phyloP scores from a whole-genome alignment of 2,329 filamentous ascomycete genomes.

The Lecanicillium sp. region DNA sequence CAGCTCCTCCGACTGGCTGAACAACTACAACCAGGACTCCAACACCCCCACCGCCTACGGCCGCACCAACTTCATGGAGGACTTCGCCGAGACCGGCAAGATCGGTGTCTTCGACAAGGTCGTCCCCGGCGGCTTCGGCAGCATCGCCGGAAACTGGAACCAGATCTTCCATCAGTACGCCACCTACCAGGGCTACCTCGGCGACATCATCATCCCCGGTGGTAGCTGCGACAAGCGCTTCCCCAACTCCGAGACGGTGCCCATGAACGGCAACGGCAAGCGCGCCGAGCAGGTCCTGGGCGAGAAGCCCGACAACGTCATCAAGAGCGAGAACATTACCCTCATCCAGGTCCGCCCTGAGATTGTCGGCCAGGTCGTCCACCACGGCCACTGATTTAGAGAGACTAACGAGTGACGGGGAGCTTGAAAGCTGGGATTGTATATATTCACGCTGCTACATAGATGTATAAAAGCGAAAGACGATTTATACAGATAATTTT shows the following conservation, averaged over 20 bases:
- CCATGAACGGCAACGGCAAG: slow-evolving; percentile 13
- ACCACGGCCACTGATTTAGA: background rate
- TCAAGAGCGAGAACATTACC: slow-evolving; percentile 14
- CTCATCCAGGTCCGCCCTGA: slow-evolving; percentile 11
- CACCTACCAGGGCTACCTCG: slow-evolving; percentile 18
- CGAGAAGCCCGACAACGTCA: slow-evolving; percentile 13
- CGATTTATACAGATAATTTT: too few species aligned
- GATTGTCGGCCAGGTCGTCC: slow-evolving; percentile 5
- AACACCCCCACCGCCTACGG: slow-evolving; percentile 18
- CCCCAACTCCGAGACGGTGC: slow-evolving; percentile 15
- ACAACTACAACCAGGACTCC: slow-evolving; percentile 18
- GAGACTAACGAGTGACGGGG: too few species aligned
- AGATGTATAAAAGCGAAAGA: too few species aligned
- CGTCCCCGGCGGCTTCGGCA: slow-evolving; percentile 22
- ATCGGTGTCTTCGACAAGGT: slow-evolving; percentile 22
- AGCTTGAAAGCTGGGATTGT: background rate
- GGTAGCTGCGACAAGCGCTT: slow-evolving; percentile 17
- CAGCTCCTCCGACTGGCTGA: slow-evolving; percentile 17
- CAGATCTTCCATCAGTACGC: slow-evolving; percentile 21
- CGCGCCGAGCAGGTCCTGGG: background rate
- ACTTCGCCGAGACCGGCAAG: slow-evolving; percentile 23
- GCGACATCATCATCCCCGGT: slow-evolving; percentile 16
- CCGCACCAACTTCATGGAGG: slow-evolving; percentile 19
- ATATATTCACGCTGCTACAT: too few species aligned
- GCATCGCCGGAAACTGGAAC: slow-evolving; percentile 20